These are phyloP conservation scores for Wickerhamiella parazyma DNA, from an alignment of 805 yeast species.

Conservation along the genomic window DNA sequence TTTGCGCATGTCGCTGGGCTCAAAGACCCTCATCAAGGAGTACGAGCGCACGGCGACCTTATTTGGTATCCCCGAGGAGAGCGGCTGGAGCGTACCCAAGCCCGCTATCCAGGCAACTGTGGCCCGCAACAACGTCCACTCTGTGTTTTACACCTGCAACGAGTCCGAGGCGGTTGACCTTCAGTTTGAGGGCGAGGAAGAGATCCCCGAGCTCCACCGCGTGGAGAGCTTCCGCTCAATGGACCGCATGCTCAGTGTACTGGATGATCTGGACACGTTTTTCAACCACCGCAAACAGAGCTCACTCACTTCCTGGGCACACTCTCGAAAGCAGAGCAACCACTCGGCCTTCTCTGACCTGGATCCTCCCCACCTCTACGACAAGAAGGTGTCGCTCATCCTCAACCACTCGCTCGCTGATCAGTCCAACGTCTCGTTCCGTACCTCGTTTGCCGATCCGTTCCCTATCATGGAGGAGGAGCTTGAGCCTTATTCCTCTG, in stretches of 20 bases:
- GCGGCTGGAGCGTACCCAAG: conserved; percentile 97
- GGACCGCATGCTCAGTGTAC: conserved; percentile 20
- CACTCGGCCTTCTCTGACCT: background rate
- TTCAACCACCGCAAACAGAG: conserved; percentile 12
- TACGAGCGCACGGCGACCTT: conserved; percentile 77
- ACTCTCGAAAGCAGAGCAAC: conserved; percentile 1
- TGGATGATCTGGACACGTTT: conserved; percentile 21
- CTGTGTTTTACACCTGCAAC: conserved; percentile 76
- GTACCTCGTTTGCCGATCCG: conserved; percentile 60
- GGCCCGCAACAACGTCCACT: conserved; percentile 85
- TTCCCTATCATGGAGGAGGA: conserved; percentile 22
- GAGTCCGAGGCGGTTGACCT: conserved; percentile 26
- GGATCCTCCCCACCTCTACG: conserved; percentile 49
- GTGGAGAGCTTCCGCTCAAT: conserved; percentile 14
- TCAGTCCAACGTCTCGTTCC: conserved; percentile 65
- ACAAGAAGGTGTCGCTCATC: conserved; percentile 64
- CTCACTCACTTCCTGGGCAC: conserved; percentile 2
- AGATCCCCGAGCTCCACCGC: conserved; percentile 9
- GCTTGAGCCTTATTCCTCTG: conserved; percentile 2
- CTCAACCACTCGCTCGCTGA: conserved; percentile 58
- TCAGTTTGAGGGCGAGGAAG: conserved; percentile 27
- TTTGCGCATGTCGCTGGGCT: conserved; percentile 81
- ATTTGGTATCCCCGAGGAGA: conserved; percentile 88
- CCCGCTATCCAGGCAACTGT: conserved; percentile 82
- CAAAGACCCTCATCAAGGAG: conserved; percentile 59